These are phyloP conservation scores for Russula dissimulans DNA, from an alignment of 768 basidiomycete species.

Conservation along the genomic window DNA sequence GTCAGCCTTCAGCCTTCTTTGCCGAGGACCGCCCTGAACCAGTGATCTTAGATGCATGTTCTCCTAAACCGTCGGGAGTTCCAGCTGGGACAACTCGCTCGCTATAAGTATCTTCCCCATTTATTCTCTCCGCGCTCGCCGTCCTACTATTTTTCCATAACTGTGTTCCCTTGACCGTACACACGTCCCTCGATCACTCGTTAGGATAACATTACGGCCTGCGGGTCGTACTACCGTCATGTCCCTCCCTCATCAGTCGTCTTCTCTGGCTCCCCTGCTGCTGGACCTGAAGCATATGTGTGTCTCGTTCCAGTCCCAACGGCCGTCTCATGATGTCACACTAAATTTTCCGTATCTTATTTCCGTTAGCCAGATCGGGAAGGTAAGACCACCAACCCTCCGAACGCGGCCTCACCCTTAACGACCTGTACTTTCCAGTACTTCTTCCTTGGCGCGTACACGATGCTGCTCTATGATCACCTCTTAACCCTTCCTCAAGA, in stretches of 20 bases:
- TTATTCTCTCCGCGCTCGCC: too few relatives aligned
- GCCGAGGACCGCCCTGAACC: too few relatives aligned
- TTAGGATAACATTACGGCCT: too few relatives aligned
- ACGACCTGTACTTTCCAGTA: conserved; percentile 5
- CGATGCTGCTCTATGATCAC: conserved; percentile 17
- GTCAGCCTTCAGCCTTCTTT: too few relatives aligned
- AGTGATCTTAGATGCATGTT: too few relatives aligned
- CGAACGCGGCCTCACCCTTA: background rate
- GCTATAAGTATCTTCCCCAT: too few relatives aligned
- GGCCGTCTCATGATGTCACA: background rate
- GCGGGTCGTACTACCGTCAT: background rate
- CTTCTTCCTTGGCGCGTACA: conserved; percentile 14
- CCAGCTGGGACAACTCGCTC: too few relatives aligned
- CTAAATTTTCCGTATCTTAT: background rate
- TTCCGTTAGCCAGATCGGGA: conserved; percentile 5
- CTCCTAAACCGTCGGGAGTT: too few relatives aligned
- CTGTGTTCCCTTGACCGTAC: too few relatives aligned
- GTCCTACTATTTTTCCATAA: too few relatives aligned
- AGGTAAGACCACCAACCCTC: conserved; percentile 1
- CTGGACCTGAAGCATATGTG: conserved; percentile 14
- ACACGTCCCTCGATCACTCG: too few relatives aligned
- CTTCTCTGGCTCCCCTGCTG: background rate
- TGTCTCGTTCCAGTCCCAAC: background rate
- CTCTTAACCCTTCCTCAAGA: conserved; percentile 12
- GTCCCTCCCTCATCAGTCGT: background rate